Base-by-base conservation (phyloP, 2,329 filamentous ascomycete species). In the Pseudopithomyces chartarum region DNA sequence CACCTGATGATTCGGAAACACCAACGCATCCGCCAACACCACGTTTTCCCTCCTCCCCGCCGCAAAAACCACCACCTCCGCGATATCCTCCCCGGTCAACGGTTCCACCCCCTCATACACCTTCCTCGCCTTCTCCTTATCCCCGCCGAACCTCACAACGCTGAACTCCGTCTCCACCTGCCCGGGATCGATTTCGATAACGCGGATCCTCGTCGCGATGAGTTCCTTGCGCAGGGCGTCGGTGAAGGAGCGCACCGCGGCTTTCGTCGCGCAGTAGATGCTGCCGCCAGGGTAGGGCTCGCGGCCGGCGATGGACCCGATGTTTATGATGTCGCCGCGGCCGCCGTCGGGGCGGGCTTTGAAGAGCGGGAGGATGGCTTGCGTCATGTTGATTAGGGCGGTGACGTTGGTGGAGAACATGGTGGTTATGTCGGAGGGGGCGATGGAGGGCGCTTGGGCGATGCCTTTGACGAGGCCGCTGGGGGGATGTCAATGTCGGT, bases 341-440 rank as follows among this genome's bases (percentile, higher is more conserved):
- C 92, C 93, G 57, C 90, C 89, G 55, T 94, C 84, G 20, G 78
- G 59, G 63, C 81, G 71, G 66, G 85, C 82, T 77, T 92, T 89
- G 83, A 93, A 96, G 73, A 92, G 87, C 51, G 90, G 87, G 17
- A 98, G 79, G 58, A 97, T 82, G 44, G 91, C 91, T 81, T 99
- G 95, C 0, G 95, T 98, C 90, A 98, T 91, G 81, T 94, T 91
- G 81, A 99, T 95, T 33, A 99, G 83, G 26, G 95, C 95, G 1
- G 90, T 95, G 51, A 98, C 93, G 75, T 99, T 99, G 56, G 95
- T 98, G 45, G 85, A 80, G 73, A 97, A 91, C 92, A 98, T 97
- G 74, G 88, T 71, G 67, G 90, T 83, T 67, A 97, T 90, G 78
- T 99, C 94, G 56, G 88, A 87, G 68, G 90, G 84, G 15, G 82